Conservation (phyloP, 1,284 basidiomycete genomes). For the Pyrrhoderma noxium region DNA sequence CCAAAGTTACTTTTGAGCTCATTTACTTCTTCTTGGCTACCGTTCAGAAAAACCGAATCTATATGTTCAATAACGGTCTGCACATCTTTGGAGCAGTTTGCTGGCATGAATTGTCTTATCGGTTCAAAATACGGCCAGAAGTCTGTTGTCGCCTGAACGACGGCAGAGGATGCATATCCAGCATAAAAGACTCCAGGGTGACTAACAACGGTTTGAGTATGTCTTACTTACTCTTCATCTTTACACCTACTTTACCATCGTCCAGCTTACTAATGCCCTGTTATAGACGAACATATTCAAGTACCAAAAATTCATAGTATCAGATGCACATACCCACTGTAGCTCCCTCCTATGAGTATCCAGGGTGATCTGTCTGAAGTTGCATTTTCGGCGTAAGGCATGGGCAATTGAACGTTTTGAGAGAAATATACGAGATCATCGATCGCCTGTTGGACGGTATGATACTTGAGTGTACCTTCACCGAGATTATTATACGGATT, state of each 20-base stretch:
- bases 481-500: slow-evolving; percentile 56
- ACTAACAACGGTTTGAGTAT: slow-evolving; percentile 28
- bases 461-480: slow-evolving; percentile 47
- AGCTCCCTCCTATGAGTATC: slow-evolving; percentile 64
- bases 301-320: background rate
- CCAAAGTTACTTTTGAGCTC: slow-evolving; percentile 52
- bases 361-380: slow-evolving; percentile 54
- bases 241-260: slow-evolving; percentile 54
- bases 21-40: slow-evolving; percentile 39
- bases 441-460: slow-evolving; percentile 68
- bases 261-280: slow-evolving; percentile 56
- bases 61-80: slow-evolving; percentile 55
- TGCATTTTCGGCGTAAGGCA: slow-evolving; percentile 54
- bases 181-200: slow-evolving; percentile 60
- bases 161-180: slow-evolving; percentile 63
- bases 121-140: slow-evolving; percentile 70
- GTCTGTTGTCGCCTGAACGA: slow-evolving; percentile 66
- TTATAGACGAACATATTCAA: background rate
- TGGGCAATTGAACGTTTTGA: slow-evolving; percentile 54
- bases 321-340: slow-evolving; percentile 36
- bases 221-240: background rate
- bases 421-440: slow-evolving; percentile 67
- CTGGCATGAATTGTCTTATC: slow-evolving; percentile 58
- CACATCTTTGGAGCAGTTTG: slow-evolving; percentile 67
- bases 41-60: slow-evolving; percentile 45